A percentile compares a stretch with the other conserved stretches of the same genome.
Conservation (phyloP, 371 early-diverging fungal genomes). For the Chytridium lagenaria region DNA sequence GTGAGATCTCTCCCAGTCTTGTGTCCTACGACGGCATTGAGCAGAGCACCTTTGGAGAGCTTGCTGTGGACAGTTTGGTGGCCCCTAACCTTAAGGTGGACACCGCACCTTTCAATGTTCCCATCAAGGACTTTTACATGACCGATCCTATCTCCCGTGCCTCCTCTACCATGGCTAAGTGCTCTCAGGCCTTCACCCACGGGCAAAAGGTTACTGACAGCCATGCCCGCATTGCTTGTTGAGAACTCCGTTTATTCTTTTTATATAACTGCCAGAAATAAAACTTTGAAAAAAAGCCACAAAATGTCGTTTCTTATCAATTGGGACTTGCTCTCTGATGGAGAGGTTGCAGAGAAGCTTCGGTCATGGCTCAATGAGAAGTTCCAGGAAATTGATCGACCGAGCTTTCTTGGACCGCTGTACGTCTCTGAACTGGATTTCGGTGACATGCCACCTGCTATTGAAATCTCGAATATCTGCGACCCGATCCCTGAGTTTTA, state of each 20-base stretch:
- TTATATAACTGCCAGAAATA: not conserved
- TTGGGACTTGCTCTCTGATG: conserved; percentile 78
- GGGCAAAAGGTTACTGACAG: conserved; percentile 21
- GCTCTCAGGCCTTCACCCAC: conserved; percentile 68
- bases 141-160: conserved; percentile 93
- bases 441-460: conserved; percentile 78
- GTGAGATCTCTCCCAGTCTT: conserved; percentile 85
- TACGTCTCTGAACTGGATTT: conserved; percentile 81
- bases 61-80: conserved; percentile 69
- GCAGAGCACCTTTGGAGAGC: conserved; percentile 60
- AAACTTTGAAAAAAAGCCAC: conserved; percentile 14
- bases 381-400: conserved; percentile 71
- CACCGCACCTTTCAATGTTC: conserved; percentile 37
- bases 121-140: conserved; percentile 90
- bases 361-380: conserved; percentile 80
- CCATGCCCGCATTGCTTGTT: not conserved
- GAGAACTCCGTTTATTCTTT: not conserved
- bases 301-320: conserved; percentile 89
- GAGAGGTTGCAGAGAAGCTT: conserved; percentile 70
- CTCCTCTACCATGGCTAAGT: conserved; percentile 96
- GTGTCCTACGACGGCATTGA: conserved; percentile 77
- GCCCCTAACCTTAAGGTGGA: conserved; percentile 7
- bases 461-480: conserved; percentile 79
- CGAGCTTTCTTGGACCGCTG: conserved; percentile 85
- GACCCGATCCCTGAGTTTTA: conserved; percentile 88